phyloP scores from a whole-genome alignment of 1,284 basidiomycete genomes.

The Cutaneotrichosporon sp. region DNA sequence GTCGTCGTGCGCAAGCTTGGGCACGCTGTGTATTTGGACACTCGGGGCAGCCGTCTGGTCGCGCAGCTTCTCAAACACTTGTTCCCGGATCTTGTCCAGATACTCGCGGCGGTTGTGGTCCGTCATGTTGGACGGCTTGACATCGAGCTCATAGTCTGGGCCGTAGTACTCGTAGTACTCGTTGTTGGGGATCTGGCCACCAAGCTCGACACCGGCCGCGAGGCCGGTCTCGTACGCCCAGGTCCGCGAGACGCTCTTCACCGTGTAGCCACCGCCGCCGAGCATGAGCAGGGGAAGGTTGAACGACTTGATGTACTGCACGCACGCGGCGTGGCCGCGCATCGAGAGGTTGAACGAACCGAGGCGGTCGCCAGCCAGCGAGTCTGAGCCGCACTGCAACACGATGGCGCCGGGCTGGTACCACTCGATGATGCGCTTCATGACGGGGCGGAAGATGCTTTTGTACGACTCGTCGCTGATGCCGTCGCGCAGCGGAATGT shows the following conservation, averaged over 20 bases:
- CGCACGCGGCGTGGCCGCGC: slow-evolving; percentile 97
- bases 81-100: slow-evolving; percentile 86
- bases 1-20: slow-evolving; percentile 75
- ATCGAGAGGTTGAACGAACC: slow-evolving; percentile 97
- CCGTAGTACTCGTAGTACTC: slow-evolving; percentile 99
- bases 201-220: slow-evolving; percentile 92
- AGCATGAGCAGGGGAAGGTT: slow-evolving; percentile 88
- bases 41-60: slow-evolving; percentile 83
- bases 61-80: slow-evolving; percentile 87
- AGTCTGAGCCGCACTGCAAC: slow-evolving; percentile 98
- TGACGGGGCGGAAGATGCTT: slow-evolving; percentile 94
- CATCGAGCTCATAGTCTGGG: slow-evolving; percentile 96
- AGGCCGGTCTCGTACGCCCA: slow-evolving; percentile 99
- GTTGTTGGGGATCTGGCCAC: slow-evolving; percentile 88
- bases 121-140: slow-evolving; percentile 92
- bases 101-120: slow-evolving; percentile 94
- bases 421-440: slow-evolving; percentile 90
- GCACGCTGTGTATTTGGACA: slow-evolving; percentile 69
- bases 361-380: slow-evolving; percentile 92
- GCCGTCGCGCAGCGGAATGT: slow-evolving; percentile 94
- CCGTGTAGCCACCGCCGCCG: slow-evolving; percentile 98
- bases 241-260: slow-evolving; percentile 93
- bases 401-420: slow-evolving; percentile 97
- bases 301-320: slow-evolving; percentile 96
- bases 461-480: slow-evolving; percentile 96